Evolutionary conservation across 306 rosid genomes (phyloP).

Genomic region (Notholithocarpus densiflorus): DNA sequence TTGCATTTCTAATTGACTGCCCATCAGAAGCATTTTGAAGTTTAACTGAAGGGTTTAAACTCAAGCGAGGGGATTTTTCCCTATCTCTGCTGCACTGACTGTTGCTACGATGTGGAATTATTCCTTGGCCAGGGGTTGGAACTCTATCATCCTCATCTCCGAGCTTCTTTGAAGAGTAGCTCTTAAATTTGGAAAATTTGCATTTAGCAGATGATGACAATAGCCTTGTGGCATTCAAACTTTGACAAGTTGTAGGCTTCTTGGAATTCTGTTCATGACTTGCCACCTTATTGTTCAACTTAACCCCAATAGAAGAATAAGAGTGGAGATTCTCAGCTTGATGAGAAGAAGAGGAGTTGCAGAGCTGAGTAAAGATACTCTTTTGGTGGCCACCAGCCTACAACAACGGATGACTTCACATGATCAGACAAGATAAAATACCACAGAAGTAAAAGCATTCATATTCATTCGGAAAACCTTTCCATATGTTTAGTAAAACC

Average conservation of each 20-base stretch:
- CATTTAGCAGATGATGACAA: conserved; percentile 24
- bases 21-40: conserved; percentile 29
- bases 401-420: background rate
- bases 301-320: conserved; percentile 27
- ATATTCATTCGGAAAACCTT: background rate
- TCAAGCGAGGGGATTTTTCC: conserved; percentile 24
- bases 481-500: background rate
- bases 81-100: conserved; percentile 26
- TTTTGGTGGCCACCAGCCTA: conserved; percentile 37
- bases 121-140: conserved; percentile 27
- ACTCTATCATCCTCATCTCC: conserved; percentile 34
- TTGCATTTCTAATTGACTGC: conserved; percentile 19
- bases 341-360: conserved; percentile 37
- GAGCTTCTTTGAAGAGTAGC: conserved; percentile 23
- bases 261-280: conserved; percentile 29
- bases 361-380: conserved; percentile 26
- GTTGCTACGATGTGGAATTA: conserved; percentile 6
- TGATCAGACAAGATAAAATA: conserved; percentile 2
- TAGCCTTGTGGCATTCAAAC: conserved; percentile 16
- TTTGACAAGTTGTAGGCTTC: conserved; percentile 22
- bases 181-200: conserved; percentile 22
- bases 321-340: conserved; percentile 37
- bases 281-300: conserved; percentile 28
- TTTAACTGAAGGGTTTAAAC: conserved; percentile 29
- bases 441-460: background rate